Evolutionary conservation across 2,329 filamentous ascomycete genomes (phyloP), one percentile per base, ranked within the genome.

Genomic region (Penicillium palitans): DNA sequence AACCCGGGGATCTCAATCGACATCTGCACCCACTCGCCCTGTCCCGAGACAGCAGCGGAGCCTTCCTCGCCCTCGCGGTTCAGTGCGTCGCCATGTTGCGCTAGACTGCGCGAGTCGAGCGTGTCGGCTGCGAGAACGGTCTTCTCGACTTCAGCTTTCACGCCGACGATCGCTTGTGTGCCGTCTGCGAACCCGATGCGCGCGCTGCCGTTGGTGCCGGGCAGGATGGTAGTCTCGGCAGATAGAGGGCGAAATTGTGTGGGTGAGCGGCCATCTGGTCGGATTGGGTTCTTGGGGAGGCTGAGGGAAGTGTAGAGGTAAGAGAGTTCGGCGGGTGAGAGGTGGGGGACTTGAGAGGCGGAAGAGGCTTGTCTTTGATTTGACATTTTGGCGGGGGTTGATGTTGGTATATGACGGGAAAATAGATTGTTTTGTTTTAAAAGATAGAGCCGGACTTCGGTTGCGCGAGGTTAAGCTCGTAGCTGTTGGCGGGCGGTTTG

Each of bases 261-360:
- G 21, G 91, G 81, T 19, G 85, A 79, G 70, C 93, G 90, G 63
- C 89, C 90, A 76, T 99, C 95, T 24, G 93, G 90, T 25, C 95
- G 92, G 73, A 98, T 89, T 21, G 95, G 92, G 33, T 61, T 68
- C 49, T 72, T 63, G 12, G 92, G 92, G 84, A 93, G 88, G 8
- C 87, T 84, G 70, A 99, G 91, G 6, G 93, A 93, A 64, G 85
- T 87, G 82, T 96, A 91, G 52, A 98, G 87, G 80, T 97, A 99
- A 68, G 93, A 92, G 70, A 99, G 90, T 80, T 99, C 95, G 70
- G 95, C 92, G 48, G 95, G 93, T 54, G 93, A 97, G 76, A 98
- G 88, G 68, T 91, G 87, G 45, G 84, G 76, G 52, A 73, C 73
- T 63, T 78, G 75, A 2, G 75, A 74, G 57, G 76, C 74, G 31